phyloP scores from a whole-genome alignment of 768 basidiomycete genomes.

The Leucocoprinus sp. region DNA sequence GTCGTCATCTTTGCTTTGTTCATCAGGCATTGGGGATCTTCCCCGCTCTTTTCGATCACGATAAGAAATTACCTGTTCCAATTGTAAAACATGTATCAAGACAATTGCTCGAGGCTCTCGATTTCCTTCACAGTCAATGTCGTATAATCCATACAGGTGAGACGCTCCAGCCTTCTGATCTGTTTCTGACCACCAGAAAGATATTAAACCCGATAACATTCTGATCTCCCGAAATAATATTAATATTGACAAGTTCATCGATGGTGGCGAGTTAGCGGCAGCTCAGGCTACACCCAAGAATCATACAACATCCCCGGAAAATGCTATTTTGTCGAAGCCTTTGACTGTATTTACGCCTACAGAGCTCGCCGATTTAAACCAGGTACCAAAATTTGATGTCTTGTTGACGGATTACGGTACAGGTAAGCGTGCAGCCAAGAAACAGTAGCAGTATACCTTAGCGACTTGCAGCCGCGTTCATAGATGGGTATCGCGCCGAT shows the following conservation, averaged over 20 bases:
- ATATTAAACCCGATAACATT: constrained; percentile 16
- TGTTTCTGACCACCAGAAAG: constrained; percentile 33
- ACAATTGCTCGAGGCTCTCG: constrained; percentile 43
- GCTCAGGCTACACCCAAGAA: no score
- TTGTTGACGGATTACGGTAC: constrained; percentile 14
- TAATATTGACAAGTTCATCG: not conserved
- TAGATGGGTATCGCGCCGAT: constrained; percentile 35
- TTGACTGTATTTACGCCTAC: not conserved
- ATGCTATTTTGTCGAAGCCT: constrained; percentile 1
- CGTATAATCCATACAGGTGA: constrained; percentile 61
- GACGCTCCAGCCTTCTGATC: constrained; percentile 45
- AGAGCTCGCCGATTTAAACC: not conserved
- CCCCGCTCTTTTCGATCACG: constrained; percentile 46
- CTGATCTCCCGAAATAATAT: constrained; percentile 9
- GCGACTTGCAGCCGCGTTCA: not conserved
- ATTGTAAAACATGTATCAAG: constrained; percentile 46
- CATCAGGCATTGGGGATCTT: constrained; percentile 79
- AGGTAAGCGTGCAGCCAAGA: constrained; percentile 1
- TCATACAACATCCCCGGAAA: not conserved
- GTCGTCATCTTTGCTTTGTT: constrained; percentile 76
- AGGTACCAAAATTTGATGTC: constrained; percentile 2
- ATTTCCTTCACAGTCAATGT: constrained; percentile 46
- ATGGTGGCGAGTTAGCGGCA: not conserved
- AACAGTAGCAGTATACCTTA: no score
- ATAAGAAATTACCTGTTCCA: constrained; percentile 23